These are phyloP conservation scores for Buxus sempervirens DNA, from an alignment of 164 flowering plant species.

Conservation along the genomic window DNA sequence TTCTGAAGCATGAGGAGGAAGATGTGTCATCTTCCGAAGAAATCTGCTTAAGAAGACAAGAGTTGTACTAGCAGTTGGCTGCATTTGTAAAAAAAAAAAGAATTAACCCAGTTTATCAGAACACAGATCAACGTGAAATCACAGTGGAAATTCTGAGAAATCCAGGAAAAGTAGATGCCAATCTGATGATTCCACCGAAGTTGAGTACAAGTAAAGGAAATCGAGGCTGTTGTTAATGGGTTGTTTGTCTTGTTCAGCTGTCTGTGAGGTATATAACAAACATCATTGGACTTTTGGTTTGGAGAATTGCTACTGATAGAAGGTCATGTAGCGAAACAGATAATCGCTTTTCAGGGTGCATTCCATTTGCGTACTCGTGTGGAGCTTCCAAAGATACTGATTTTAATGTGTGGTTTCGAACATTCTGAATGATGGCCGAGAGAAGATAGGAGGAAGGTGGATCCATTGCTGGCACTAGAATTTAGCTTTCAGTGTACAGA, in stretches of 20 bases:
- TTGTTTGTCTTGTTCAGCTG: neutral
- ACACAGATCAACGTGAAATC: neutral
- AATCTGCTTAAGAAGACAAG: constrained; percentile 38
- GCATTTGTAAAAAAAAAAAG: neutral
- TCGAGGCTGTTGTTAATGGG: neutral
- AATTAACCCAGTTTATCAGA: constrained; percentile 4
- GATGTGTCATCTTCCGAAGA: constrained; percentile 30
- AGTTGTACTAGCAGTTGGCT: constrained; percentile 18
- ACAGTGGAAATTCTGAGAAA: neutral
- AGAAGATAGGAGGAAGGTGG: too few relatives aligned
- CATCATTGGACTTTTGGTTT: neutral
- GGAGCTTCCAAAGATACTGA: neutral
- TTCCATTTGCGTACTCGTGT: neutral
- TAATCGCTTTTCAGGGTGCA: neutral
- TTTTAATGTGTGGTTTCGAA: neutral
- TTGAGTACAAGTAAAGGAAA: neutral
- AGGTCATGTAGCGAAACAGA: neutral
- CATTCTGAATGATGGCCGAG: too few relatives aligned
- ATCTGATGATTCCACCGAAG: neutral
- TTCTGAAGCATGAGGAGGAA: constrained; percentile 43
- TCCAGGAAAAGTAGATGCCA: neutral
- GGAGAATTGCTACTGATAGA: too few relatives aligned
- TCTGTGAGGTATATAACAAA: neutral
- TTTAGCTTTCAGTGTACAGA: too few relatives aligned
- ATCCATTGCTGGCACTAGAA: too few relatives aligned